Conservation (phyloP, 257 asterid species). For the Ballota nigra region DNA sequence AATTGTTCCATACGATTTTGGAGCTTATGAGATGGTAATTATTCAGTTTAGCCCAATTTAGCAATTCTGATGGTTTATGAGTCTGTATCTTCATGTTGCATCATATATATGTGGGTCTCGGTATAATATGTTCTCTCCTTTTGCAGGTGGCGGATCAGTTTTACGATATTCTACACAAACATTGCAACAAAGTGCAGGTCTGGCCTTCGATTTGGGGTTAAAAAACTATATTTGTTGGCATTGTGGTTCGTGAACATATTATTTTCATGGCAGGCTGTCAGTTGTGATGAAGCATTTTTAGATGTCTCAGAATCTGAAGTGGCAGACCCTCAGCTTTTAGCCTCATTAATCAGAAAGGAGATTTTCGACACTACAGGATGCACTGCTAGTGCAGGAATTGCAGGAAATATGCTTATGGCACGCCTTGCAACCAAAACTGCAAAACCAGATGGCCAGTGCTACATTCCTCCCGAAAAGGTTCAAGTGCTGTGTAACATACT, state of each 20-base stretch:
- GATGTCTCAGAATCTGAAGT: slow-evolving; percentile 71
- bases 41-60: slow-evolving; percentile 14
- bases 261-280: slow-evolving; percentile 68
- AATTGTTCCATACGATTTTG: slow-evolving; percentile 82
- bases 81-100: neutral
- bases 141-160: slow-evolving; percentile 93
- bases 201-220: slow-evolving; percentile 25
- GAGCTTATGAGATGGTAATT: slow-evolving; percentile 91
- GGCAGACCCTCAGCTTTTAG: slow-evolving; percentile 67
- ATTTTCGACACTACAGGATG: slow-evolving; percentile 73
- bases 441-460: slow-evolving; percentile 88
- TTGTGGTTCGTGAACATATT: slow-evolving; percentile 23
- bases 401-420: slow-evolving; percentile 93
- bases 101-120: slow-evolving; percentile 6
- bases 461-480: slow-evolving; percentile 76
- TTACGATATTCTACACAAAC: slow-evolving; percentile 80
- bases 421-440: slow-evolving; percentile 95
- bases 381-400: slow-evolving; percentile 94
- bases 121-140: slow-evolving; percentile 14
- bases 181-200: slow-evolving; percentile 93
- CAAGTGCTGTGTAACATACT: neutral
- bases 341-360: slow-evolving; percentile 71
- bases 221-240: neutral
- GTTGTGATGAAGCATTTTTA: slow-evolving; percentile 97
- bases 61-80: neutral